Base-by-base conservation (phyloP, 192 early-diverging fungal genomes). In the Gorgonomyces haynaldii region DNA sequence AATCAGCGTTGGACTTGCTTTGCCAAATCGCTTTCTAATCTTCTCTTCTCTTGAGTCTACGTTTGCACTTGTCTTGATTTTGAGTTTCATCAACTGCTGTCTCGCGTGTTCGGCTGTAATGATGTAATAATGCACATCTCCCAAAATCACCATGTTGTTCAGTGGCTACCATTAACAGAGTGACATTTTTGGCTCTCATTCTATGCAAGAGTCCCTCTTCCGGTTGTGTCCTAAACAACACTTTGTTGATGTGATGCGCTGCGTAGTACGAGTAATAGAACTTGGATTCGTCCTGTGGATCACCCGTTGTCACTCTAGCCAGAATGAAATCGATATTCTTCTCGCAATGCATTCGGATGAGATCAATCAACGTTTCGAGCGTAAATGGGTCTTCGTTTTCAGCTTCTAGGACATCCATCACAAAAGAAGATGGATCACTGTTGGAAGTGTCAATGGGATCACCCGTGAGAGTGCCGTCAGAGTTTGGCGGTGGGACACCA, bases 211-310 rank as follows among this genome's bases (percentile, higher is more conserved):
- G 60, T 2, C 81, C 81, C 42, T 82, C 78, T 40, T 83, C 81
- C 3, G 81, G 82, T 53, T 84, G 82, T 0, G 82, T 84, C 15
- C 82, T 42, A 43, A 84, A 84, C 21, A 84, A 53, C 19, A 82
- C 79, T 57, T 83, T 84, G 61, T 84, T 84, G 43, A 84, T 83
- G 20, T 81, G 74, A 42, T 84, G 82, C 8, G 79, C 82, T 0
- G 74, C 60, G 50, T 84, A 84, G 29, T 81, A 80, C 0, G 69
- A 73, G 51, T 83, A 76, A 48, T 83, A 84, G 8, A 67, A 61
- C 32, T 63, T 15, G 12, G 35, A 32, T 24, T 63, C 55, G 24
- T 72, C 69, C 24, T 64, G 54, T 3, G 81, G 76, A 45, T 83
- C 81, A 13, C 65, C 76, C 7, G 82, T 84, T 1, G 66, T 76